A percentile compares a stretch with the other conserved stretches of the same genome.
Evolutionary conservation across 768 basidiomycete genomes (phyloP).

Genomic region (Suillus weaverae): DNA sequence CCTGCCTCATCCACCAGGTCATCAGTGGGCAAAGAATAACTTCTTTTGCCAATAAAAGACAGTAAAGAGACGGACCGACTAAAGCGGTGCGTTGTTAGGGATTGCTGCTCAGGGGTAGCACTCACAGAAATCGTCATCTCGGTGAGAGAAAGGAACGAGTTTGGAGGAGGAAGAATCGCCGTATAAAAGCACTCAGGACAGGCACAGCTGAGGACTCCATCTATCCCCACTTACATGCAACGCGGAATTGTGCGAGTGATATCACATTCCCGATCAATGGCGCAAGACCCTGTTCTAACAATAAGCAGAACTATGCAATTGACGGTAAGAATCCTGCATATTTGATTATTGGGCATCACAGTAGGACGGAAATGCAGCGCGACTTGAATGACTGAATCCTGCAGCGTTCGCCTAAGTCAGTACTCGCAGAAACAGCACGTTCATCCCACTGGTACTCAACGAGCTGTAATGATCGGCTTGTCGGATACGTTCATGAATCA

Average conservation of each 20-base stretch:
- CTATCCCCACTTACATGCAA: not conserved
- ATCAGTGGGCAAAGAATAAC: not conserved
- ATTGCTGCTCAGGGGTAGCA: not conserved
- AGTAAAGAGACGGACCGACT: not conserved
- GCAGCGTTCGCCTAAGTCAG: not conserved
- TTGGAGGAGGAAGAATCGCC: not conserved
- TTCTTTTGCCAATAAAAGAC: constrained; percentile 2
- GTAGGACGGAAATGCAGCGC: not conserved
- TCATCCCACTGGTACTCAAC: not conserved
- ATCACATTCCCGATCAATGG: not conserved
- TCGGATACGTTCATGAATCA: not conserved
- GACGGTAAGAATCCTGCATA: not conserved
- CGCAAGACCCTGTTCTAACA: not conserved
- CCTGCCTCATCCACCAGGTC: constrained; percentile 14
- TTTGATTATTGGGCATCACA: not conserved
- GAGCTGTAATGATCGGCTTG: not conserved
- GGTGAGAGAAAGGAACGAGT: not conserved
- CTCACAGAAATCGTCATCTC: not conserved
- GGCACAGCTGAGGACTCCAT: not conserved
- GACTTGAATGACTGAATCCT: not conserved
- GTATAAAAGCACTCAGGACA: not conserved
- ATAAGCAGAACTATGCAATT: not conserved
- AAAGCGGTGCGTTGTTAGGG: too few species aligned
- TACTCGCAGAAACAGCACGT: not conserved
- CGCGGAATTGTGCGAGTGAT: not conserved